Percentiles rank a stretch among this genome's conserved stretches.
These are phyloP conservation scores for Vishniacozyma victoriae DNA, from an alignment of 768 basidiomycete genomes.

Conservation along the genomic window DNA sequence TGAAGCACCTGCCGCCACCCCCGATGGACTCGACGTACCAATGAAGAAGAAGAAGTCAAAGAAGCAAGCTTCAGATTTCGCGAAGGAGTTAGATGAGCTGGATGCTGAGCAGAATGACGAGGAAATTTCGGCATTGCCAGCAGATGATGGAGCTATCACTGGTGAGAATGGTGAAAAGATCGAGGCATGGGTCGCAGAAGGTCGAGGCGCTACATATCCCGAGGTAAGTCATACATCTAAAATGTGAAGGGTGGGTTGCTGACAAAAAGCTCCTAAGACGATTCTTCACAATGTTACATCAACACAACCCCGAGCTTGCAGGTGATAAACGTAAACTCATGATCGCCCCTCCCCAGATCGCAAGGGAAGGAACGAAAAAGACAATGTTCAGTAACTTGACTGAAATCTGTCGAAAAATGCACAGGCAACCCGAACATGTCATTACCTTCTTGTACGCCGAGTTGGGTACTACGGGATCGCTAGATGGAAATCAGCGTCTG, in stretches of 20 bases:
- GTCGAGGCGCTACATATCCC: slow-evolving; percentile 91
- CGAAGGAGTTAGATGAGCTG: slow-evolving; percentile 50
- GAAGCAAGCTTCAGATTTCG: slow-evolving; percentile 70
- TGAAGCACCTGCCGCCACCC: slow-evolving; percentile 19
- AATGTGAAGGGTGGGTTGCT: background rate
- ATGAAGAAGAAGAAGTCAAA: slow-evolving; percentile 56
- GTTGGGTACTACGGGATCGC: slow-evolving; percentile 94
- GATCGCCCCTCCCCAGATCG: slow-evolving; percentile 89
- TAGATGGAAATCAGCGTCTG: slow-evolving; percentile 83
- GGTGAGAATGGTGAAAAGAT: slow-evolving; percentile 54
- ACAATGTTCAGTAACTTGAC: slow-evolving; percentile 92
- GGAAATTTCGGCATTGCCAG: slow-evolving; percentile 47
- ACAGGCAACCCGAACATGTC: slow-evolving; percentile 93
- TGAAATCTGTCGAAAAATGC: slow-evolving; percentile 98
- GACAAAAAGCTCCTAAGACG: slow-evolving; percentile 76
- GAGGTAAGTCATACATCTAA: slow-evolving; percentile 65
- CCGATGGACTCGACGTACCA: slow-evolving; percentile 39
- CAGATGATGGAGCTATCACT: slow-evolving; percentile 48
- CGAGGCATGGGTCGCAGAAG: slow-evolving; percentile 81
- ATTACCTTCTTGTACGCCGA: slow-evolving; percentile 96
- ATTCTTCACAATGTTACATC: slow-evolving; percentile 84
- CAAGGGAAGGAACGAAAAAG: slow-evolving; percentile 95
- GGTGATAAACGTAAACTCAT: slow-evolving; percentile 85
- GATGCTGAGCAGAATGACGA: slow-evolving; percentile 53
- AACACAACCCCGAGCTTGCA: slow-evolving; percentile 85